Evolutionary conservation across 495 filamentous ascomycete species (phyloP).

Genomic region (Bombardia bombarda): DNA sequence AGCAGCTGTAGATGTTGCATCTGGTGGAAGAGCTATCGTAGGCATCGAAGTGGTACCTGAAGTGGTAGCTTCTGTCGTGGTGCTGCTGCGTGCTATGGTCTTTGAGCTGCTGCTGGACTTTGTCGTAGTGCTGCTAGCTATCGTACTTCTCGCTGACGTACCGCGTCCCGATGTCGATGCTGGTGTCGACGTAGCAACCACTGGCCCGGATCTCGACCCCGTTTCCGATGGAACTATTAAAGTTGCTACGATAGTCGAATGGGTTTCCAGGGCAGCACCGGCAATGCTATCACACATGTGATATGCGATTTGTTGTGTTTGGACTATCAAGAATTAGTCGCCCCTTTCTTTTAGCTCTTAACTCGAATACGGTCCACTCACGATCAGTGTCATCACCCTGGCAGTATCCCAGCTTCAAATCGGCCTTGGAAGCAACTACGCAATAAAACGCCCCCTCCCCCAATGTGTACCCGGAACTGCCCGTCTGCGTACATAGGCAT

Average conservation of each 20-base stretch:
- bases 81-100: too few relatives aligned
- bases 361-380: constrained; percentile 15
- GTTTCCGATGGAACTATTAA: constrained; percentile 31
- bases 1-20: constrained; percentile 8
- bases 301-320: constrained; percentile 34
- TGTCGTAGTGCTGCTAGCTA: too few relatives aligned
- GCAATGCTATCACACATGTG: constrained; percentile 49
- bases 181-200: constrained; percentile 15
- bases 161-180: constrained; percentile 8
- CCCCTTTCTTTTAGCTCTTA: background rate
- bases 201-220: constrained; percentile 16
- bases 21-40: constrained; percentile 7
- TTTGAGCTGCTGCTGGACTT: too few relatives aligned
- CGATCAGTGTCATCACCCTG: constrained; percentile 23
- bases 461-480: constrained; percentile 56
- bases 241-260: constrained; percentile 53
- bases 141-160: too few relatives aligned
- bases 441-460: constrained; percentile 63
- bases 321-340: constrained; percentile 9
- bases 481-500: constrained; percentile 56
- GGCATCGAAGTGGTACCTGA: constrained; percentile 1
- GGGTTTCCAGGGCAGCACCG: constrained; percentile 49
- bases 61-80: constrained; percentile 1
- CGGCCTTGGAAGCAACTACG: constrained; percentile 44
- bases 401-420: constrained; percentile 34